Evolutionary conservation across 2,329 filamentous ascomycete genomes (phyloP), one percentile per base, ranked within the genome.

Genomic region (Pseudodiploospora longispora): DNA sequence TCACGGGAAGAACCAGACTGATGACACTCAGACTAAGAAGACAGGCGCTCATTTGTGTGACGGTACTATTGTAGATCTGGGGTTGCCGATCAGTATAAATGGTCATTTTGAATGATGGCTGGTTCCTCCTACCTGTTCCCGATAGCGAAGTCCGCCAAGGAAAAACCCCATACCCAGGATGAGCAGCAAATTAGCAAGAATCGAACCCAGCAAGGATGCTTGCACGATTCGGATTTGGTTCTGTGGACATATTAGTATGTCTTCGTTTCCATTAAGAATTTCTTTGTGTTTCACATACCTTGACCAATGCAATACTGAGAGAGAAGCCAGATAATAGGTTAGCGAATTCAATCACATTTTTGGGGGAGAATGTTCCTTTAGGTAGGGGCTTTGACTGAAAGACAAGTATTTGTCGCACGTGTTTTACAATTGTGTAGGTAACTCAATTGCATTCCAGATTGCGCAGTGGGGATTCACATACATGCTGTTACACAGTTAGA

Each of bases 31-130:
- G 66, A 70, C 87, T 94, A 54, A 96, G 77, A 55, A 96, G 73
- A 67, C 88, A 95, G 41, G 90, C 90, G 61, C 88, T 95, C 87
- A 95, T 95, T 62, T 96, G 89, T 1, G 89, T 95, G 47, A 95
- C 87, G 27, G 87, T 95, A 66, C 82, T 93, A 67, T 95, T 96
- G 68, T 95, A 96, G 50, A 96, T 83, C 78, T 85, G 43, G 5
- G 30, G 19, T 19, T 19, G 19, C 6, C 2, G 27, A 32, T 53
- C 27, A 49, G 32, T 34, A 12, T 9, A 12, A 12, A 12, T 34
- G 9, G 8, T 5, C 9, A 19, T 28, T 8, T 30, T 8, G 9
- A 28, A 35, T 37, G 32, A 31, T 34, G 19, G 9, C 38, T 30
- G 8, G 10, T 9, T n/a, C 10, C 27, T 38, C 68, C 49, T 57